Evolutionary conservation across 305 asterid genomes (phyloP), one percentile per base, ranked within the genome.

Genomic region (Rubia peregrina): DNA sequence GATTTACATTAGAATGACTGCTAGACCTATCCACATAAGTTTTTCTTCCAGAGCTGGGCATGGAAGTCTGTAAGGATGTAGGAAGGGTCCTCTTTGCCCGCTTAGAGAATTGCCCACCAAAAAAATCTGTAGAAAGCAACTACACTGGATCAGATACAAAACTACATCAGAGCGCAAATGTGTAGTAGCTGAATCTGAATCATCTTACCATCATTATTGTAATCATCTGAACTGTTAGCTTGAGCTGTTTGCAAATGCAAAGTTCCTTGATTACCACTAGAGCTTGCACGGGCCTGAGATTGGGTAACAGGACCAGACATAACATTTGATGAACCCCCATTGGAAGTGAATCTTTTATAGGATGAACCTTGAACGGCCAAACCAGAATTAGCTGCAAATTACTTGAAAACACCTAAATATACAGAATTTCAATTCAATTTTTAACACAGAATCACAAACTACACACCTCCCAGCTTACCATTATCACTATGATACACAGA

Each of bases 81-180:
- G 90, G 91, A 77, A 83, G 86, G 42, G 71, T 73, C 76, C 88
- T 78, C 80, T 78, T 91, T 73, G 83, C 71, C 71, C 77, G 82
- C 74, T 74, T 79, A 48, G 79, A 79, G 56, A 74, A 71, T 71
- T 66, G 81, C 51, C 70, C 43, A 26, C 66, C 78, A 71, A 51
- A 16, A 51, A 68, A 14, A 71, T 70, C 86, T 79, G 84, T 51
- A 61, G 49, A 74, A 75, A 76, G 38, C 75, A 75, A 71, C 70
- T 75, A 56, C 49, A 73, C 71, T 76, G 77, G 73, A 76, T 73
- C 80, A 75, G 44, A 22, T n/a, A 67, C 74, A 33, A 44, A 75
- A 59, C 59, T 43, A 62, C 61, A 51, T 74, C 40, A 60, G 49
- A 7, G 53, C 33, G 11, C 75, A 48, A 66, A 9, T 9, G 67